Conservation (phyloP, 2,329 filamentous ascomycete species). For the Lachnellula willkommii region DNA sequence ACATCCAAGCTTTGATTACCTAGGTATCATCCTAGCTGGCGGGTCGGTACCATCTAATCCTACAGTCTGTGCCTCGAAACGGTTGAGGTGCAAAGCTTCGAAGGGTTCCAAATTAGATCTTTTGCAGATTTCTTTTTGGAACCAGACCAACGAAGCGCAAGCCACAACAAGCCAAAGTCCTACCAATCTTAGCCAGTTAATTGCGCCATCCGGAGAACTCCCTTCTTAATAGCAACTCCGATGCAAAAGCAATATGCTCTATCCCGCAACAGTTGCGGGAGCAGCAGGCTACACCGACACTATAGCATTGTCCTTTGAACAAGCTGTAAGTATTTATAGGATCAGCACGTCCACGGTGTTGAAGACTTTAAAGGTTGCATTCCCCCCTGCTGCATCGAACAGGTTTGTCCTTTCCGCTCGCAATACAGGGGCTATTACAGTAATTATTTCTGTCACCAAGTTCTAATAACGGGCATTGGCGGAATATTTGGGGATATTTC, state of each 20-base stretch:
- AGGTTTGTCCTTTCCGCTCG: not conserved
- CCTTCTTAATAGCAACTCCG: constrained; percentile 1
- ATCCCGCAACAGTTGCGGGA: not conserved
- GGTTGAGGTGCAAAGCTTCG: not conserved
- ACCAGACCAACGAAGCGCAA: not conserved
- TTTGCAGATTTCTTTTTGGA: not conserved
- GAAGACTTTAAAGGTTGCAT: not conserved
- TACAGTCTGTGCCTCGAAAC: not conserved
- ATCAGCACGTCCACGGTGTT: not conserved
- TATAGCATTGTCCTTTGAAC: not conserved
- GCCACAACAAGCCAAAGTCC: not conserved
- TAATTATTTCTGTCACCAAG: not conserved
- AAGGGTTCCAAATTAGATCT: not conserved
- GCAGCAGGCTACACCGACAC: not conserved
- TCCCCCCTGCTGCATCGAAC: not conserved
- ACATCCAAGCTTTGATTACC: not conserved
- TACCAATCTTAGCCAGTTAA: not conserved
- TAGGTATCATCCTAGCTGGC: not conserved
- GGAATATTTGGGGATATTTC: not conserved
- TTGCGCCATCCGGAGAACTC: not conserved
- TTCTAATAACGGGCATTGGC: not conserved
- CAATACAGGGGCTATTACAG: not conserved
- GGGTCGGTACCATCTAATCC: not conserved
- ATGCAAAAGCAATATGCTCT: not conserved
- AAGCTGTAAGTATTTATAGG: not conserved